Percentiles rank a stretch among this genome's conserved stretches.
Conservation (phyloP, 2,329 filamentous ascomycete genomes). For the Aureobasidium sp. region DNA sequence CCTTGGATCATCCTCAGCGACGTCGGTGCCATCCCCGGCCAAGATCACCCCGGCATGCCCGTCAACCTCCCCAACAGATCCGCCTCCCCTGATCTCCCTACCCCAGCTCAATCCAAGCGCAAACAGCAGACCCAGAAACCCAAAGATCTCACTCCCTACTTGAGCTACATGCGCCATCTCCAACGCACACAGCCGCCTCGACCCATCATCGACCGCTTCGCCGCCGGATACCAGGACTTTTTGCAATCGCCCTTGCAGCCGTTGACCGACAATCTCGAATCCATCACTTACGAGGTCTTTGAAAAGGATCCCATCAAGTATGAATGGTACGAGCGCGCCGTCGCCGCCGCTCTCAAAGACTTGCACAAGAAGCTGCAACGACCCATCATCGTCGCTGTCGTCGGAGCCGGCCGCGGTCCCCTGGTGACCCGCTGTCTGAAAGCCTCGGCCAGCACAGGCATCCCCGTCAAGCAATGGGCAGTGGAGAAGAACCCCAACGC, state of each 20-base stretch:
- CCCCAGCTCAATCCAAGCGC: conserved; percentile 55
- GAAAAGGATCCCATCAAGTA: conserved; percentile 98
- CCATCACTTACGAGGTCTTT: conserved; percentile 95
- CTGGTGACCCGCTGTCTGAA: conserved; percentile 78
- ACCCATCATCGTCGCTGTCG: conserved; percentile 77
- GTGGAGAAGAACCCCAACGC: conserved; percentile 98
- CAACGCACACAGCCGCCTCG: conserved; percentile 69
- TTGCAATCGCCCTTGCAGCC: conserved; percentile 91
- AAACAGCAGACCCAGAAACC: conserved; percentile 28
- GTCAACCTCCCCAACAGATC: not conserved
- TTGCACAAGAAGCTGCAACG: conserved; percentile 70
- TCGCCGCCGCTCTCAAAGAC: conserved; percentile 69
- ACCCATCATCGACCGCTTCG: conserved; percentile 56
- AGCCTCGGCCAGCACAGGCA: conserved; percentile 66
- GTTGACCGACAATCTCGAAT: conserved; percentile 91
- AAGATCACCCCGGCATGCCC: conserved; percentile 5
- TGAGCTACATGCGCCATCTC: conserved; percentile 75
- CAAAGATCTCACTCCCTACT: conserved; percentile 51
- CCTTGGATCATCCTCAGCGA: conserved; percentile 55
- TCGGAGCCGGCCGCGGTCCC: conserved; percentile 85
- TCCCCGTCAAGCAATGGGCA: conserved; percentile 78
- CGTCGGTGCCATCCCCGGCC: conserved; percentile 45
- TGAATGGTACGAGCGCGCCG: conserved; percentile 83
- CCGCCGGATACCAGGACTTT: conserved; percentile 79
- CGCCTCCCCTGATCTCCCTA: conserved; percentile 39